Evolutionary conservation across 192 early-diverging fungal genomes (phyloP), one percentile per base, ranked within the genome.

Genomic region (Chytriomyces hyalinus): DNA sequence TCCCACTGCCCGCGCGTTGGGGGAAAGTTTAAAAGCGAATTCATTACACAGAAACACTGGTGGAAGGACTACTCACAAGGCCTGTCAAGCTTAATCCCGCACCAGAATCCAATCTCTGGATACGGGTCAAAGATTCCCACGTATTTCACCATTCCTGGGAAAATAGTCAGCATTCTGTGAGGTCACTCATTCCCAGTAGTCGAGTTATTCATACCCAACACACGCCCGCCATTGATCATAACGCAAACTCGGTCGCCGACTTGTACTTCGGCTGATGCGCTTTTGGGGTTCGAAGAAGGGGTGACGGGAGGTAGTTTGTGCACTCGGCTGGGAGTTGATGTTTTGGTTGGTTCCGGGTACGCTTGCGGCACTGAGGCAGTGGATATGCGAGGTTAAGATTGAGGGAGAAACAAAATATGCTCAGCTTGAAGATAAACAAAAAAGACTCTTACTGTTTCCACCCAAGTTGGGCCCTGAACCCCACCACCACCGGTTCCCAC

Each of bases 401-500:
- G 36, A 36, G 36, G 36, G 36, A 36, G 1, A 36, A 0, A 4
- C 36, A 36, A 36, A 36, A 36, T 36, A 36, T 36, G 36, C 36
- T 36, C 36, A 36, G 36, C 36, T 36, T 36, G 36, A 36, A 36
- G 36, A 36, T 36, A 65, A 10, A 49, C 15, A 7, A n/a, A 48
- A 28, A 75, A 20, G 20, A 81, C 84, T 36, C 53, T 84, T 63
- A 86, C 84, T 62, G 76, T 86, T 82, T 10, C 61, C 48, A 6
- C 78, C 64, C 36, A 82, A 62, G 59, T 77, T 61, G n/a, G 84
- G 84, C 24, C 84, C 84, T 44, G 67, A 69, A 26, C 82, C 84
- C 84, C 84, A 86, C 84, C 84, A 86, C 84, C 84, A 86, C 43
- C 84, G 3, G 67, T 81, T 84, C 22, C 84, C 84, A 53, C 84